phyloP scores from a whole-genome alignment of 2,329 filamentous ascomycete genomes.

The Colletotrichum gloeosporioides region DNA sequence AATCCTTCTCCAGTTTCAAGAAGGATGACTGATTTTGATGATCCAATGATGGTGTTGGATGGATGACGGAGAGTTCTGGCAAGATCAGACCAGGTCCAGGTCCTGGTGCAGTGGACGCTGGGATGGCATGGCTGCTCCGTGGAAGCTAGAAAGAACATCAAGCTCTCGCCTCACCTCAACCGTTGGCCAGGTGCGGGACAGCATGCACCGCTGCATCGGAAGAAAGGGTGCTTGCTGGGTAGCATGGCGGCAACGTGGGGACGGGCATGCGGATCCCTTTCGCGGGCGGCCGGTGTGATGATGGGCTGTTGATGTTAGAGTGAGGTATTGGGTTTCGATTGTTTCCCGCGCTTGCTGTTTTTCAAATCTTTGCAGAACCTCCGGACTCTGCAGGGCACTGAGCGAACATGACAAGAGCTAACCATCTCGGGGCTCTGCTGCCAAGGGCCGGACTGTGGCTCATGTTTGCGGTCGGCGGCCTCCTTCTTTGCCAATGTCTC shows the following conservation, averaged over 20 bases:
- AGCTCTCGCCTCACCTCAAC: neutral
- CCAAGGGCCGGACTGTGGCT: slow-evolving; percentile 16
- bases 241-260: slow-evolving; percentile 5
- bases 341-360: neutral
- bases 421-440: neutral
- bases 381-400: neutral
- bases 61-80: neutral
- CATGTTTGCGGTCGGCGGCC: slow-evolving; percentile 8
- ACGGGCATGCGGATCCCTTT: neutral
- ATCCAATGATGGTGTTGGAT: neutral
- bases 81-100: neutral
- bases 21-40: neutral
- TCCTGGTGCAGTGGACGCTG: neutral
- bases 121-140: neutral
- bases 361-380: neutral
- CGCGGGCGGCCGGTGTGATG: neutral
- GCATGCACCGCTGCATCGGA: neutral
- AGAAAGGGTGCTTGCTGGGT: neutral
- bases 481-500: slow-evolving; percentile 3
- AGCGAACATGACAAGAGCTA: neutral
- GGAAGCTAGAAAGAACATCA: neutral
- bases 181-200: neutral
- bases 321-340: neutral
- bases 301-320: neutral
- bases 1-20: neutral